Evolutionary conservation across 2,329 filamentous ascomycete species (phyloP).

Genomic region (Exophiala bonariae): DNA sequence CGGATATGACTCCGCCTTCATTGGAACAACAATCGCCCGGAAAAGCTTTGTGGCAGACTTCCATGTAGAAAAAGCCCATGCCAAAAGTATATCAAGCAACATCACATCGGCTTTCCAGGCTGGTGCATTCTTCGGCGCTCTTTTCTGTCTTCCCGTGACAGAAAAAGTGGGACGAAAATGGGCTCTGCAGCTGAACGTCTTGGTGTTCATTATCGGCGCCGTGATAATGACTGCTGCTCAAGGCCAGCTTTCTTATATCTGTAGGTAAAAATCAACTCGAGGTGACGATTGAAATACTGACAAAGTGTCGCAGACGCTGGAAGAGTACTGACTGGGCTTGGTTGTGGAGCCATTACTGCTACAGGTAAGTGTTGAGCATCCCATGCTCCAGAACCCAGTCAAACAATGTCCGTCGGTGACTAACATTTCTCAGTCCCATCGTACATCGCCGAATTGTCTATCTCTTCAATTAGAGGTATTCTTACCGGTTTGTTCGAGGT

Average conservation of each 20-base stretch:
- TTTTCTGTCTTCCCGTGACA: conserved; percentile 44
- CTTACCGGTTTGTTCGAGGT: conserved; percentile 36
- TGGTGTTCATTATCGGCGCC: conserved; percentile 5
- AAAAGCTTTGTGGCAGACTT: conserved; percentile 50
- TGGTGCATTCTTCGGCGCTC: conserved; percentile 55
- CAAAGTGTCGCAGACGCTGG: conserved; percentile 23
- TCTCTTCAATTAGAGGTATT: conserved; percentile 35
- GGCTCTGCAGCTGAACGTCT: background rate
- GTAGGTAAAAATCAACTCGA: background rate
- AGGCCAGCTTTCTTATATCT: conserved; percentile 1
- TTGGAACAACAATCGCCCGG: conserved; percentile 56
- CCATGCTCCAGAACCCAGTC: too few relatives aligned
- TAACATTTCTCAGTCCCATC: too few relatives aligned
- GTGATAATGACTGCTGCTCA: conserved; percentile 5
- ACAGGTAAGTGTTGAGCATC: too few relatives aligned
- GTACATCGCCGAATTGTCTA: conserved; percentile 36
- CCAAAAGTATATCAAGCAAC: conserved; percentile 45
- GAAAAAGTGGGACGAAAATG: conserved; percentile 5
- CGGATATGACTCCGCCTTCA: conserved; percentile 56
- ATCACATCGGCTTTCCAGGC: conserved; percentile 52
- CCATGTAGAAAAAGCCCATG: conserved; percentile 37
- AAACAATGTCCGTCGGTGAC: too few relatives aligned
- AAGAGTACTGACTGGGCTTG: conserved; percentile 35
- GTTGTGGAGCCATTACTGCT: conserved; percentile 34
- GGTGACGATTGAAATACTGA: background rate